These are phyloP conservation scores for Ulota crispa DNA, from an alignment of 225 moss, liverwort and hornwort species.

Conservation along the genomic window DNA sequence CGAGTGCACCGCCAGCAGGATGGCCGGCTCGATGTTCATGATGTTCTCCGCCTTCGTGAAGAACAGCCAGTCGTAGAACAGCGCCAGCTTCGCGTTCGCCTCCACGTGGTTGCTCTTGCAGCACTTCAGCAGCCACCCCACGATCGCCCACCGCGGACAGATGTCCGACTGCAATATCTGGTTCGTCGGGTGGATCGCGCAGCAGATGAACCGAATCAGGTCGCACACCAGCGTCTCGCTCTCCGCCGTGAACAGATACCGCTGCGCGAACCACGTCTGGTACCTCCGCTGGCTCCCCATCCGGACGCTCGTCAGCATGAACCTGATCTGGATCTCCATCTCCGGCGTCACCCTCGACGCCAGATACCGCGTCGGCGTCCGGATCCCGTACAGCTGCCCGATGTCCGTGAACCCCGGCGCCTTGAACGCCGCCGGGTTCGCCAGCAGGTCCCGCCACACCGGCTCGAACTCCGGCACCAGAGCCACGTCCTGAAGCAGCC, in stretches of 20 bases:
- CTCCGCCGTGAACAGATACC: slow-evolving; percentile 79
- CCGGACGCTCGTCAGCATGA: slow-evolving; percentile 91
- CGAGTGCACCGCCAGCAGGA: slow-evolving; percentile 93
- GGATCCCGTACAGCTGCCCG: slow-evolving; percentile 78
- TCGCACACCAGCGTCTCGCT: slow-evolving; percentile 98
- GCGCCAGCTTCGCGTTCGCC: slow-evolving; percentile 94
- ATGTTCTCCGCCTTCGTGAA: slow-evolving; percentile 91
- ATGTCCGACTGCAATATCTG: slow-evolving; percentile 98
- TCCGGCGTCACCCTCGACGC: slow-evolving; percentile 92
- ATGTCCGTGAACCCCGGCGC: slow-evolving; percentile 85
- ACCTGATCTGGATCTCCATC: slow-evolving; percentile 92
- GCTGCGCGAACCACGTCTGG: slow-evolving; percentile 98
- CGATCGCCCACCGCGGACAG: slow-evolving; percentile 96
- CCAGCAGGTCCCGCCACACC: slow-evolving; percentile 87
- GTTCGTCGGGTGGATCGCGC: slow-evolving; percentile 93
- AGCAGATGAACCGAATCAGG: slow-evolving; percentile 90
- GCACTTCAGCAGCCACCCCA: slow-evolving; percentile 97
- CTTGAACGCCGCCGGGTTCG: slow-evolving; percentile 79
- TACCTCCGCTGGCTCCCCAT: slow-evolving; percentile 97
- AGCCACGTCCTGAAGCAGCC: slow-evolving; percentile 94
- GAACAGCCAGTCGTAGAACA: slow-evolving; percentile 98
- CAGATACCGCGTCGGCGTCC: slow-evolving; percentile 90
- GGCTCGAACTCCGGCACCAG: slow-evolving; percentile 88
- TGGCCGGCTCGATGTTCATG: slow-evolving; percentile 98
- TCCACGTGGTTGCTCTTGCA: slow-evolving; percentile 97